phyloP scores from a whole-genome alignment of 2,329 filamentous ascomycete species.

The Ceratocystis destructans region DNA sequence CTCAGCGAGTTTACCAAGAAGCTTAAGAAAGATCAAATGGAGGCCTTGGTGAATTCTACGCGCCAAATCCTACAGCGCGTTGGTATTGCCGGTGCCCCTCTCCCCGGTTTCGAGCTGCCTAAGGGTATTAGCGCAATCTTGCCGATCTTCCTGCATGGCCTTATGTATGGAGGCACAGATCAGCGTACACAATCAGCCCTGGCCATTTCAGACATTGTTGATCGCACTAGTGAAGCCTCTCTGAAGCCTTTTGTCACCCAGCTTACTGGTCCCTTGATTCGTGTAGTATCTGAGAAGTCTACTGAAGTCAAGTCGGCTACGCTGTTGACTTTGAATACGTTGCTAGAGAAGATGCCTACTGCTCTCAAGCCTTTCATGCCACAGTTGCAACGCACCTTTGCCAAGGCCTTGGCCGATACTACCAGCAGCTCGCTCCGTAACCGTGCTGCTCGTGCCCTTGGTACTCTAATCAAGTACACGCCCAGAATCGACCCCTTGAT shows the following conservation, averaged over 20 bases:
- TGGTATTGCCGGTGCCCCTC: slow-evolving; percentile 68
- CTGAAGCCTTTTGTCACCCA: slow-evolving; percentile 93
- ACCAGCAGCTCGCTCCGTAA: slow-evolving; percentile 78
- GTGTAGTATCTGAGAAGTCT: slow-evolving; percentile 91
- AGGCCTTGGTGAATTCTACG: slow-evolving; percentile 74
- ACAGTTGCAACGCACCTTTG: slow-evolving; percentile 91
- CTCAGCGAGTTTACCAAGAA: slow-evolving; percentile 77
- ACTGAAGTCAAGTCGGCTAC: slow-evolving; percentile 95
- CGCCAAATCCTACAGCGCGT: slow-evolving; percentile 76
- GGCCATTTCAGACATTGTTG: slow-evolving; percentile 89
- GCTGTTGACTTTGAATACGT: slow-evolving; percentile 81
- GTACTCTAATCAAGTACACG: slow-evolving; percentile 89
- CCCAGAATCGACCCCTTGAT: slow-evolving; percentile 92
- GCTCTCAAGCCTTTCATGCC: slow-evolving; percentile 95
- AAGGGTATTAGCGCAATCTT: slow-evolving; percentile 96
- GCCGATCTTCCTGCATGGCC: slow-evolving; percentile 91
- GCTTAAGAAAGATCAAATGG: slow-evolving; percentile 96
- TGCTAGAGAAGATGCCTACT: slow-evolving; percentile 90
- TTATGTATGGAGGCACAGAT: slow-evolving; percentile 91
- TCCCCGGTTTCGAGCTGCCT: slow-evolving; percentile 79
- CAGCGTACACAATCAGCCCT: slow-evolving; percentile 85
- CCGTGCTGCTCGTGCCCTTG: slow-evolving; percentile 82
- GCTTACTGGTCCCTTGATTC: slow-evolving; percentile 92
- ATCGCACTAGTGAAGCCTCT: slow-evolving; percentile 74
- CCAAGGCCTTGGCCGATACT: slow-evolving; percentile 84